These are phyloP conservation scores for Debaryomyces psychrophilus DNA, from an alignment of 1,139 yeast genomes.

Conservation along the genomic window DNA sequence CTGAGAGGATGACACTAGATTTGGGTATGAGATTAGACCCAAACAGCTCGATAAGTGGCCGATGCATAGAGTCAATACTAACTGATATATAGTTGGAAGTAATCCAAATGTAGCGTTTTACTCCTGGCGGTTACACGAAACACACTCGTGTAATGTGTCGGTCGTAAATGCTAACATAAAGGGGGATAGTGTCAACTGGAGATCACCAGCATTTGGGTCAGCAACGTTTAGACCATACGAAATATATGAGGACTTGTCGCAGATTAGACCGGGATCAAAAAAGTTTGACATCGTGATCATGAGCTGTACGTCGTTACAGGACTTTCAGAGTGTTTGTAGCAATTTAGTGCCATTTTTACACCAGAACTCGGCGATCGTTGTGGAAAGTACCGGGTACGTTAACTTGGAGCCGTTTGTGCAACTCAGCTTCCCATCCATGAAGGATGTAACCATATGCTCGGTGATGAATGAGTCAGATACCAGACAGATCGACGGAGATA, in stretches of 20 bases:
- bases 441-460: slow-evolving; percentile 52
- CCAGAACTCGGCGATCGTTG: slow-evolving; percentile 50
- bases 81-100: slow-evolving; percentile 38
- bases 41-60: not conserved
- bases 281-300: slow-evolving; percentile 41
- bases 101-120: slow-evolving; percentile 55
- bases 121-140: slow-evolving; percentile 50
- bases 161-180: slow-evolving; percentile 31
- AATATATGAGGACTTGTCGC: slow-evolving; percentile 21
- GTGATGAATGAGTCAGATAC: slow-evolving; percentile 69
- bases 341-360: slow-evolving; percentile 31
- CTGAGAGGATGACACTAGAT: not conserved
- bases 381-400: slow-evolving; percentile 73
- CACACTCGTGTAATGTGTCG: slow-evolving; percentile 41
- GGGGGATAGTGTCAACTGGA: slow-evolving; percentile 7
- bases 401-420: slow-evolving; percentile 70
- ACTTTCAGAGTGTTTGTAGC: slow-evolving; percentile 38
- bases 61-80: slow-evolving; percentile 17
- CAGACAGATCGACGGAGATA: slow-evolving; percentile 37
- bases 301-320: slow-evolving; percentile 45
- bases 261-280: slow-evolving; percentile 19
- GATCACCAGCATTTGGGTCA: slow-evolving; percentile 25
- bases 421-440: slow-evolving; percentile 33
- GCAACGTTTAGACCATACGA: slow-evolving; percentile 27
- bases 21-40: not conserved